These are phyloP conservation scores for Erythrophleum ivorense DNA, from an alignment of 331 rosid species.

Conservation along the genomic window DNA sequence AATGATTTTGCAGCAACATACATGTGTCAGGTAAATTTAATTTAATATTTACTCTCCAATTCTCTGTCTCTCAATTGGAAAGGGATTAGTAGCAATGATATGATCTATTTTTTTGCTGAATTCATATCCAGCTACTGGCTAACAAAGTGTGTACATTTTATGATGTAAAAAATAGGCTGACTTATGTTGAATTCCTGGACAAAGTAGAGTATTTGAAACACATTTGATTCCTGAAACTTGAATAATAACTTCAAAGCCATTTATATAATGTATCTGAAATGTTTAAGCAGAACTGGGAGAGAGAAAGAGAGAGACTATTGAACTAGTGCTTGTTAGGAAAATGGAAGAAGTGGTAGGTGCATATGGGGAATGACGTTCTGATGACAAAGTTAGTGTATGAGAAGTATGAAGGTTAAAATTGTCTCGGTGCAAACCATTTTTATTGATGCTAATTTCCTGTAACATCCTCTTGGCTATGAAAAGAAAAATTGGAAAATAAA, in stretches of 20 bases:
- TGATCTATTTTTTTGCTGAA: slow-evolving; percentile 3
- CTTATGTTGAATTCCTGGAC: not conserved
- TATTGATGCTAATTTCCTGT: not conserved
- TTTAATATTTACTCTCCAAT: not conserved
- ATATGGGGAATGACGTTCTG: not conserved
- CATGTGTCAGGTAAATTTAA: slow-evolving; percentile 80
- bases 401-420: not conserved
- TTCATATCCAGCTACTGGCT: slow-evolving; percentile 14
- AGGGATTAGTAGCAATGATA: slow-evolving; percentile 14
- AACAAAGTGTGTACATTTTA: not conserved
- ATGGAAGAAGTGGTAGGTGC: slow-evolving; percentile 10
- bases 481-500: not conserved
- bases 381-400: not conserved
- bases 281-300: not conserved
- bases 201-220: slow-evolving; percentile 10
- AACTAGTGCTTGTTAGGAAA: slow-evolving; percentile 6
- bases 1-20: slow-evolving; percentile 84
- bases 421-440: not conserved
- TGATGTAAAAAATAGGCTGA: not conserved
- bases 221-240: not conserved
- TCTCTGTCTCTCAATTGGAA: not conserved
- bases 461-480: not conserved
- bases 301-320: not conserved
- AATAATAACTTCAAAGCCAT: not conserved
- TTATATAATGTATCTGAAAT: not conserved